Evolutionary conservation across 2,329 filamentous ascomycete species (phyloP).

Genomic region (Stemphylium beticola): DNA sequence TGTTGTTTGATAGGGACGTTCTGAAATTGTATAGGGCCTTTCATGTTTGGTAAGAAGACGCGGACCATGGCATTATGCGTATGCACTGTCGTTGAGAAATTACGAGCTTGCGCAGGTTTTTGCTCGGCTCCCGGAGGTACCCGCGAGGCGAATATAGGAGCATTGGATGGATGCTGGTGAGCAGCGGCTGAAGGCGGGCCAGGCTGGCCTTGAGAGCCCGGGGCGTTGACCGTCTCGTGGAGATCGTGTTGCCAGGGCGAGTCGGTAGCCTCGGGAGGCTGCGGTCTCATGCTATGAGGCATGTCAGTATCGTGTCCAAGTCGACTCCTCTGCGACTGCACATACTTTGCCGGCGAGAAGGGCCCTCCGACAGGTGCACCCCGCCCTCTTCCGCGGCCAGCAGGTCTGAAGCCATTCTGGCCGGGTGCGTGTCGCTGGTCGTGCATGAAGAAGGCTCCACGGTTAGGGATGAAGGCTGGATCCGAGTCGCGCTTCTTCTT

Average conservation of each 20-base stretch:
- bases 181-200: slow-evolving; percentile 22
- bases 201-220: slow-evolving; percentile 38
- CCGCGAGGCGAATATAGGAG: slow-evolving; percentile 30
- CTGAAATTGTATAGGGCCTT: slow-evolving; percentile 71
- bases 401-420: slow-evolving; percentile 77
- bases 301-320: slow-evolving; percentile 32
- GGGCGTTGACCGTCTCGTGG: slow-evolving; percentile 69
- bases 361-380: slow-evolving; percentile 59
- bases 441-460: slow-evolving; percentile 96
- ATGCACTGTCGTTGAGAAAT: slow-evolving; percentile 80
- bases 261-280: slow-evolving; percentile 63
- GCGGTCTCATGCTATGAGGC: slow-evolving; percentile 47
- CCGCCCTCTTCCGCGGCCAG: slow-evolving; percentile 66
- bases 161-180: slow-evolving; percentile 24
- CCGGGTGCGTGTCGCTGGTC: slow-evolving; percentile 82
- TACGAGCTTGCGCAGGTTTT: slow-evolving; percentile 44
- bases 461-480: slow-evolving; percentile 90
- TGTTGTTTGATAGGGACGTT: slow-evolving; percentile 86
- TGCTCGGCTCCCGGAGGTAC: slow-evolving; percentile 29
- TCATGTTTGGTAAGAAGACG: slow-evolving; percentile 79
- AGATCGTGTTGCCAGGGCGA: slow-evolving; percentile 93
- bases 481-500: slow-evolving; percentile 86
- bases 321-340: background rate
- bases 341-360: slow-evolving; percentile 67
- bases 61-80: slow-evolving; percentile 86